Base-by-base conservation (phyloP, 2,329 filamentous ascomycete species). In the Cryphonectria naterciae region DNA sequence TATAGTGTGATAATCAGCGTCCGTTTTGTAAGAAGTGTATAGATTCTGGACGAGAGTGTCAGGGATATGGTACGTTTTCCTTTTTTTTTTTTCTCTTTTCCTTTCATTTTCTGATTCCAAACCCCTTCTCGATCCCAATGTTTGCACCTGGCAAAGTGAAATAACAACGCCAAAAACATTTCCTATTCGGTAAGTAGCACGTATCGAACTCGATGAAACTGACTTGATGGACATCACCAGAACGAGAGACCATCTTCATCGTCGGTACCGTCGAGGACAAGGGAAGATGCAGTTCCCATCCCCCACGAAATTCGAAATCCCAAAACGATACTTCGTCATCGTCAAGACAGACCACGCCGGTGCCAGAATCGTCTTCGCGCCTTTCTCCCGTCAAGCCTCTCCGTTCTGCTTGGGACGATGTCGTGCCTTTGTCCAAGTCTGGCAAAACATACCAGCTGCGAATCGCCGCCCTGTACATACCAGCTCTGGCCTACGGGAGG, bases 1-100 rank as follows among this genome's bases (percentile, higher is more conserved):
- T 46, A 60, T 74, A 89, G 87, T 91, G 89, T 77, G 89, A 89
- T 79, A 88, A 90, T 73, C 84, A 87, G 70, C 85, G 85, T 4
- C 89, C 89, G 1, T 81, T 82, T 52, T 92, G 89, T 77, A 84
- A 84, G 68, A 90, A 90, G 76, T 92, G 89, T 77, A 80, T 84
- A 69, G 83, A 85, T 74, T 86, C 85, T 74, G 87, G 87, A 32
- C 82, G 88, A 61, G 78, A 84, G 70, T 92, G 89, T 75, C 85
- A 85, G 63, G 89, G 89, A 54, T 92, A 92, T 77, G 85, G 89
- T 76, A 83, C 19, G 70, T 72, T 1, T 41, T 28, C n/a, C 7
- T 11, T 63, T 0, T n/a, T 25, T 15, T 32, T 28, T 7, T 19
- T 2, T n/a, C 0, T 15, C n/a, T 25, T 4, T 52, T 10, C 37